A percentile compares a stretch with the other conserved stretches of the same genome.
phyloP scores from a whole-genome alignment of 495 filamentous ascomycete species.

The Penicillium cosmopolitanum region DNA sequence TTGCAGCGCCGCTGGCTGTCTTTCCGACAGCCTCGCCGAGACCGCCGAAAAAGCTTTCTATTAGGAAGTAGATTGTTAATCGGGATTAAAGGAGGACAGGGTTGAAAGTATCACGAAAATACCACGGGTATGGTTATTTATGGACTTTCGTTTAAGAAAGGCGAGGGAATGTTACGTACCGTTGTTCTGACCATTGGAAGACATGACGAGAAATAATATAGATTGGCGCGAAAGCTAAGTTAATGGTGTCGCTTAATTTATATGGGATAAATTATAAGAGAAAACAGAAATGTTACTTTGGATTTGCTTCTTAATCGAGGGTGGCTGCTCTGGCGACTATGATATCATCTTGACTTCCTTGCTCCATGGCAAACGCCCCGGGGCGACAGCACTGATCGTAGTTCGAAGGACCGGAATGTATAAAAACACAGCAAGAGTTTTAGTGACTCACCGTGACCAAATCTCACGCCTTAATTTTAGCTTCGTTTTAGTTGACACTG shows the following conservation, averaged over 20 bases:
- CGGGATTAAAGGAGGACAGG: not conserved
- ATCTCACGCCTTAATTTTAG: not conserved
- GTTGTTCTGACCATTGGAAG: slow-evolving; percentile 11
- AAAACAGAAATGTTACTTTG: not conserved
- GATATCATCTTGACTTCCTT: slow-evolving; percentile 6
- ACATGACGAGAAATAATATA: slow-evolving; percentile 1
- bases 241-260: not conserved
- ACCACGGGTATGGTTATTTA: not conserved
- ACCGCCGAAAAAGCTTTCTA: slow-evolving; percentile 24
- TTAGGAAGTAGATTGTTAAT: not conserved
- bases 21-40: slow-evolving; percentile 22
- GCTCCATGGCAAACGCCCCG: not conserved
- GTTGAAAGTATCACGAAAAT: not conserved
- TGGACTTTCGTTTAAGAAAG: not conserved
- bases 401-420: too few relatives aligned
- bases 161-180: not conserved
- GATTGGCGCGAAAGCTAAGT: not conserved
- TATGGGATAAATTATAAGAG: not conserved
- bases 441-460: not conserved
- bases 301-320: not conserved
- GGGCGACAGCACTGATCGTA: too few relatives aligned
- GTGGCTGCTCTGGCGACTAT: slow-evolving; percentile 2
- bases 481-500: not conserved
- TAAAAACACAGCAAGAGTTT: not conserved
- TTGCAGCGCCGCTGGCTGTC: slow-evolving; percentile 23